Evolutionary conservation across 2,329 filamentous ascomycete genomes (phyloP), one percentile per base, ranked within the genome.

Genomic region (Ophiosphaerella korrae): DNA sequence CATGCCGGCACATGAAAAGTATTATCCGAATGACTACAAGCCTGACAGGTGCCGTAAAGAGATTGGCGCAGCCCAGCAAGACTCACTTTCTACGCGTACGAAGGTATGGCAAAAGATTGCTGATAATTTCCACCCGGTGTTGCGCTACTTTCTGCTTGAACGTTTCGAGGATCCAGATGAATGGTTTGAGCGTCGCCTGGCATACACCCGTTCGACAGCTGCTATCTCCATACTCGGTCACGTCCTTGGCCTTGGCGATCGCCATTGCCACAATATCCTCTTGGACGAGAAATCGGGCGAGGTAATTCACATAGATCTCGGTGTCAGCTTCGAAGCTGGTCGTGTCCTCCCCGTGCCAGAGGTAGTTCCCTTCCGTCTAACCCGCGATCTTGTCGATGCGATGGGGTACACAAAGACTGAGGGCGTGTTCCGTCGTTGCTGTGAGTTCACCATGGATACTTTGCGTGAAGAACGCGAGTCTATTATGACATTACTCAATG

Each of bases 401-500:
- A 97, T 99, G 90, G 94, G 94, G 24, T 88, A 96, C 60, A 95
- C 90, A 2, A 91, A 90, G 65, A 96, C 92, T 0, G 95, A 99
- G 73, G 94, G 94, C 3, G 92, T 97, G 0, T 99, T 97, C 78
- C 85, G 94, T 7, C 86, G 95, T n/a, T 97, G 93, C 75, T 99
- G 94, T 73, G 95, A 99, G 71, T 97, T 97, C 71, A 97, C 92
- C 0, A 84, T 99, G 29, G 92, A 97, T 55, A 92, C 95, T 1
- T 79, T 99, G 32, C 87, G 94, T n/a, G 89, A 96, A 64, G 94
- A 99, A 72, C 90, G 90, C 11, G 95, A 96, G 71, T 92, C 89
- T 38, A 99, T 99, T 77, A 97, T 97, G 92, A 97, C 94, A 0
- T 92, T 99, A 45, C 84, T 99, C 16, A 95, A 99, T 68, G 95